A percentile compares a stretch with the other conserved stretches of the same genome.
Conservation (phyloP, 1,284 basidiomycete species). For the Porodaedalea pini region DNA sequence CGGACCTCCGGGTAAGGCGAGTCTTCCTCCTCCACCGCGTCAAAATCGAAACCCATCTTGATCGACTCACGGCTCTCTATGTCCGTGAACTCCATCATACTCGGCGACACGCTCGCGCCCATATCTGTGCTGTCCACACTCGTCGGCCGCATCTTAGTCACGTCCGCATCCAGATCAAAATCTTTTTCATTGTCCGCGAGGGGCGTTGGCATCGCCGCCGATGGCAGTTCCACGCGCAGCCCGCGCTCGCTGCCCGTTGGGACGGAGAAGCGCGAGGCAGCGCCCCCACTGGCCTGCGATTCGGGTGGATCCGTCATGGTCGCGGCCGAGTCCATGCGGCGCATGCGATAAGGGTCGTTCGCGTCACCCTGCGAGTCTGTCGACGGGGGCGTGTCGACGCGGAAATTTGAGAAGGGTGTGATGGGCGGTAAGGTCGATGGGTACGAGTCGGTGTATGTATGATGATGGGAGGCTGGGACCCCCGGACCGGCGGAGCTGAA, state of each 20-base stretch:
- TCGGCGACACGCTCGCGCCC: constrained; percentile 35
- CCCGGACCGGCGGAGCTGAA: not conserved
- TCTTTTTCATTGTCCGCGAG: constrained; percentile 15
- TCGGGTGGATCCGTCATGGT: constrained; percentile 36
- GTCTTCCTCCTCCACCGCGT: constrained; percentile 85
- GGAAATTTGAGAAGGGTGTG: constrained; percentile 26
- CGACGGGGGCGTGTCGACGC: constrained; percentile 48
- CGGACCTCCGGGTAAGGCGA: constrained; percentile 96
- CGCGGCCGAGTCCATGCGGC: constrained; percentile 40
- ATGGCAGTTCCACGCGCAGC: constrained; percentile 18
- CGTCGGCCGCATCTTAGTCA: constrained; percentile 24
- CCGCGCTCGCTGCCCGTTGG: constrained; percentile 13
- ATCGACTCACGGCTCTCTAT: constrained; percentile 47
- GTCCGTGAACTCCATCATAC: constrained; percentile 40
- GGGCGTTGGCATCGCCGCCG: not conserved
- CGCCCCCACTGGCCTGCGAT: constrained; percentile 8
- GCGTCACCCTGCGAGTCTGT: constrained; percentile 39
- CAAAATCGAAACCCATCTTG: constrained; percentile 79
- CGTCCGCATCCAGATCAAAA: constrained; percentile 6
- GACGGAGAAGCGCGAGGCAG: constrained; percentile 19
- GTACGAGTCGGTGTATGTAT: constrained; percentile 19
- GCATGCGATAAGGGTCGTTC: constrained; percentile 49
- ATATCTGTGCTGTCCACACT: constrained; percentile 30
- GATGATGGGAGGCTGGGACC: constrained; percentile 1
- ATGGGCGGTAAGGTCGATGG: constrained; percentile 30